A percentile compares a stretch with the other conserved stretches of the same genome.
These are phyloP conservation scores for Saksenaea vasiformis DNA, from an alignment of 371 early-diverging fungal genomes.

Conservation along the genomic window DNA sequence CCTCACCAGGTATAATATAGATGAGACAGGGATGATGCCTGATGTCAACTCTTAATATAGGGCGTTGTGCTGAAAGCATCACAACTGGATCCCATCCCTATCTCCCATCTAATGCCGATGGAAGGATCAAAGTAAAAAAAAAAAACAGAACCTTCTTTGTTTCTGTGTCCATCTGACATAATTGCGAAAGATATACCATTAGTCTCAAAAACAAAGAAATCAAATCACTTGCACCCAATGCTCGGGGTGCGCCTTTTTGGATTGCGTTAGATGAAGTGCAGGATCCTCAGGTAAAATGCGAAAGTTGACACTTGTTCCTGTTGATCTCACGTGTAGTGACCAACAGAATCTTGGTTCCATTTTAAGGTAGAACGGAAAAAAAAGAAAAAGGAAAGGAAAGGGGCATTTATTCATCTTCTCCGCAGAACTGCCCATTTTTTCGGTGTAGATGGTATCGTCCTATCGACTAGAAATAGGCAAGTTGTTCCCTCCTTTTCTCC, in stretches of 20 bases:
- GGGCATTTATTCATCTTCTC: background rate
- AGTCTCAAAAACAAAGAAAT: background rate
- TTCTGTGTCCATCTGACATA: background rate
- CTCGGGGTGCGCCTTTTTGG: constrained; percentile 36
- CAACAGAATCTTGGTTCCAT: constrained; percentile 67
- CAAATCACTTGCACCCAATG: background rate
- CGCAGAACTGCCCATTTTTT: constrained; percentile 59
- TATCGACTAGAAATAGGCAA: constrained; percentile 55
- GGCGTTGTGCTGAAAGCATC: constrained; percentile 25
- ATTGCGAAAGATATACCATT: background rate
- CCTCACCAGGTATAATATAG: constrained; percentile 26
- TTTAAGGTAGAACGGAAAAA: constrained; percentile 25
- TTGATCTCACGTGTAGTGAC: background rate
- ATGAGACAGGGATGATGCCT: background rate
- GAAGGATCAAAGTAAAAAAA: background rate
- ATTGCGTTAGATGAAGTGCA: constrained; percentile 63
- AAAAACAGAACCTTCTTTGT: background rate
- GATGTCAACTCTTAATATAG: background rate
- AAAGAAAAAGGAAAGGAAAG: too few relatives aligned
- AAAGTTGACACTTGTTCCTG: background rate
- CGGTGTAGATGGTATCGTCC: constrained; percentile 61
- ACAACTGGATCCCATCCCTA: constrained; percentile 4
- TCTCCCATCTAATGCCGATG: background rate
- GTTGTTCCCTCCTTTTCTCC: background rate
- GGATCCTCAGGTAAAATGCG: constrained; percentile 59